Base-by-base conservation (phyloP, 192 early-diverging fungal genomes). In the Coemansia sp. region DNA sequence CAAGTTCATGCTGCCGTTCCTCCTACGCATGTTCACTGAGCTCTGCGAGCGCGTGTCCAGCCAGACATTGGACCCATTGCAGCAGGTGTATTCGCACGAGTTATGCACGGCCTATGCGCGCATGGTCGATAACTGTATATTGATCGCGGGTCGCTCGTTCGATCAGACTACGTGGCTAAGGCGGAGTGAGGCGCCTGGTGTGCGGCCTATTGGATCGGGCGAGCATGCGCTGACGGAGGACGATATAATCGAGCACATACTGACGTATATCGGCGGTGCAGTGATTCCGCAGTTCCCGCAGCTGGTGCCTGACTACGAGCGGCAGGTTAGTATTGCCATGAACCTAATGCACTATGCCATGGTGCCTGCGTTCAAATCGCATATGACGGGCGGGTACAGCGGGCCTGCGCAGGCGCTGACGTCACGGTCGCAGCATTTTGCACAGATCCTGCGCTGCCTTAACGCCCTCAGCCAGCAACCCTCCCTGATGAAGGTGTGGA, bases 331-430 rank as follows among this genome's bases (percentile, higher is more conserved):
- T 4, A 66, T 91, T 0, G 62, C 92, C 5, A 86, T 85, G 15
- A 94, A 93, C 69, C 36, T 95, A n/a, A 88, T 94, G 74, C 94
- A 96, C 70, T 94, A 95, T 81, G 86, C 93, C 29, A 86, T 95
- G 29, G 87, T 78, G 0, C 93, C 94, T 27, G 76, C 80, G 13
- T 69, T 96, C 8, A 91, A 90, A 67, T 87, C 86, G 24, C 85
- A 86, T 9, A 80, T 85, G 72, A 79, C 82, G 0, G 82, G 82
- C 36, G 82, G 82, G 2, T 79, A 72, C 59, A 79, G 78, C 61
- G 82, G 74, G 1, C 74, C 82, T 24, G 68, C 77, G 0, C 74
- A 74, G 11, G 67, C 78, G 2, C 15, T 65, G 38, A 72, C 75
- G 0, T 76, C 82, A 2, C 41, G 67, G 57, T 76, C 82, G 18